A percentile compares a stretch with the other conserved stretches of the same genome.
These are phyloP conservation scores for Pleoardoris graminearum DNA, from an alignment of 2,329 filamentous ascomycete genomes.

Conservation along the genomic window DNA sequence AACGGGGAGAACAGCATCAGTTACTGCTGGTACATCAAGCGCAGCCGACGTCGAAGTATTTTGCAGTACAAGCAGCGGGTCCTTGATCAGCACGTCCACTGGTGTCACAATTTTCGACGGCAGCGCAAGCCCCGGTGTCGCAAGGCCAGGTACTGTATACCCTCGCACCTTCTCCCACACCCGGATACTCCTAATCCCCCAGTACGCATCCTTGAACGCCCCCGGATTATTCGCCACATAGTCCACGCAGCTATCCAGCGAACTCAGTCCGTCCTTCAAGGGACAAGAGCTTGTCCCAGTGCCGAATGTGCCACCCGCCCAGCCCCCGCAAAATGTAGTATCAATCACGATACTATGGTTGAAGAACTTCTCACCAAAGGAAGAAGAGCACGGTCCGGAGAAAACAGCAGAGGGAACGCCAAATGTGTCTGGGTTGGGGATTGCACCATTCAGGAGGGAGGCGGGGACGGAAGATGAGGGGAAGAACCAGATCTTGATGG, in stretches of 20 bases:
- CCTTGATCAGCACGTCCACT: neutral
- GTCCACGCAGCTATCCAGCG: constrained; percentile 28
- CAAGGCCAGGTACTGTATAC: neutral
- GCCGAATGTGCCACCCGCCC: constrained; percentile 27
- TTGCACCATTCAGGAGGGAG: constrained; percentile 22
- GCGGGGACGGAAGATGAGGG: constrained; percentile 62
- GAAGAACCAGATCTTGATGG: constrained; percentile 81
- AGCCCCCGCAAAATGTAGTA: constrained; percentile 69
- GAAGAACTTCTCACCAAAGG: constrained; percentile 58
- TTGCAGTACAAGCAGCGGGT: neutral
- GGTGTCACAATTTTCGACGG: neutral
- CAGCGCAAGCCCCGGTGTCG: neutral
- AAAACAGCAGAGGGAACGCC: constrained; percentile 68
- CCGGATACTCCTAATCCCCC: constrained; percentile 46
- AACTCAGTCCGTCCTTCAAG: constrained; percentile 1
- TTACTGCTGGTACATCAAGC: constrained; percentile 6
- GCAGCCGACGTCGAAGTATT: neutral
- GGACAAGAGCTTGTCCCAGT: constrained; percentile 53
- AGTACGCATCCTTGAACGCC: constrained; percentile 40
- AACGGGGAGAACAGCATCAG: constrained; percentile 3
- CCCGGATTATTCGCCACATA: constrained; percentile 25
- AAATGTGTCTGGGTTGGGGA: constrained; percentile 67
- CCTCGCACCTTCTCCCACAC: constrained; percentile 42
- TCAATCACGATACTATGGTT: constrained; percentile 76
- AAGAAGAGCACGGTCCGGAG: constrained; percentile 43